These are phyloP conservation scores for Turnera subulata DNA, from an alignment of 345 rosid species.

Conservation along the genomic window DNA sequence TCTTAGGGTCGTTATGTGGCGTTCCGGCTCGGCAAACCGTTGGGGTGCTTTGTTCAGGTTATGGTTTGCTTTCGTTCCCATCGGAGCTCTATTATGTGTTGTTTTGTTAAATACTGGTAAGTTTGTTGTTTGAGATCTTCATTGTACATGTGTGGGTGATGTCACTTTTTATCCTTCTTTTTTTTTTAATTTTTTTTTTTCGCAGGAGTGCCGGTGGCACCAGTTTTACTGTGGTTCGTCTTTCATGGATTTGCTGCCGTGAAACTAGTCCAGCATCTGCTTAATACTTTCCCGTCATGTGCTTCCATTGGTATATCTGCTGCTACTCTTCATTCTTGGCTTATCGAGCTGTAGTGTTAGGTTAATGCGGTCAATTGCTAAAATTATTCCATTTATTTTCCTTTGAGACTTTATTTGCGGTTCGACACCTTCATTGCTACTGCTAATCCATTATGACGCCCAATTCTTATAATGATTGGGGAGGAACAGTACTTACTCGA, in stretches of 20 bases:
- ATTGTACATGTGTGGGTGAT: background rate
- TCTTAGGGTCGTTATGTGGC: conserved; percentile 35
- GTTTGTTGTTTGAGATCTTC: conserved; percentile 2
- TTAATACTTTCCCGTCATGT: conserved; percentile 68
- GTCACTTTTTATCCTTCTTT: conserved; percentile 3
- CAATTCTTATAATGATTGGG: background rate
- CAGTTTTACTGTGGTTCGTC: conserved; percentile 62
- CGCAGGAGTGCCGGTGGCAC: conserved; percentile 52
- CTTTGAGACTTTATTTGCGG: background rate
- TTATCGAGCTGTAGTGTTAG: background rate
- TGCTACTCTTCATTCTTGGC: background rate
- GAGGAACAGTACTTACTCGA: too few relatives aligned
- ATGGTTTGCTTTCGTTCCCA: conserved; percentile 41
- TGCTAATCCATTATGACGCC: background rate
- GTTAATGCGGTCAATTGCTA: background rate
- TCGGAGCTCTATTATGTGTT: conserved; percentile 39
- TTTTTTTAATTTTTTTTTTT: conserved; percentile 4
- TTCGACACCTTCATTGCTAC: background rate
- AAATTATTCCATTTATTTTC: background rate
- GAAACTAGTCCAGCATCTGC: conserved; percentile 60
- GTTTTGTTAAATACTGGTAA: conserved; percentile 51
- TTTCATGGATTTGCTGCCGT: conserved; percentile 76
- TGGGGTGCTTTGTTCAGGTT: conserved; percentile 44
- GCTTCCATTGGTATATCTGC: conserved; percentile 77
- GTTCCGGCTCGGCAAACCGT: conserved; percentile 16